phyloP scores from a whole-genome alignment of 768 basidiomycete species.

The Cystobasidiopsis lactophilus region DNA sequence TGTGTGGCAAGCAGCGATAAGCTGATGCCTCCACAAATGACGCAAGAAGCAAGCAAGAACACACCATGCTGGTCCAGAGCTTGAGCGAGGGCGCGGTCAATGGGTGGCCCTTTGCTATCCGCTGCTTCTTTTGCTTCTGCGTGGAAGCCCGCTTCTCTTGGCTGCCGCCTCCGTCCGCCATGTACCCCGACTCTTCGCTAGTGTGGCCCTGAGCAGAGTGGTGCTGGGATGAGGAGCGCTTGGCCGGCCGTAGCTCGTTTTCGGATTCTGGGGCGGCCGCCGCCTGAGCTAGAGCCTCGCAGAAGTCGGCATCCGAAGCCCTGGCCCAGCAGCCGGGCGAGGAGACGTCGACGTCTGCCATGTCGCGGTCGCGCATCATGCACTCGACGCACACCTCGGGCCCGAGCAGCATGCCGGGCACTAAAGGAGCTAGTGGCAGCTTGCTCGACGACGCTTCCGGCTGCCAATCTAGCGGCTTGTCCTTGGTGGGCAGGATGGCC shows the following conservation, averaged over 20 bases:
- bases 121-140: conserved; percentile 6
- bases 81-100: conserved; percentile 25
- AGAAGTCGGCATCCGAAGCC: conserved; percentile 57
- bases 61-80: conserved; percentile 32
- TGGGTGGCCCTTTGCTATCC: conserved; percentile 19
- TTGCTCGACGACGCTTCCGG: too few relatives aligned
- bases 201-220: background rate
- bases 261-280: conserved; percentile 32
- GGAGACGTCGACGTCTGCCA: conserved; percentile 81
- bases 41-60: conserved; percentile 15
- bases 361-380: conserved; percentile 94
- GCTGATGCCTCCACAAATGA: too few relatives aligned
- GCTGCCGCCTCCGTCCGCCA: conserved; percentile 5
- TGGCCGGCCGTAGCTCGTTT: conserved; percentile 13
- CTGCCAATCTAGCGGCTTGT: too few relatives aligned
- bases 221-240: background rate
- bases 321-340: conserved; percentile 76
- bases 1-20: conserved; percentile 22
- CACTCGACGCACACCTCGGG: conserved; percentile 91
- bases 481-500: too few relatives aligned
- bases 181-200: too few relatives aligned
- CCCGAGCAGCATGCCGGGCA: too few relatives aligned
- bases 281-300: conserved; percentile 54
- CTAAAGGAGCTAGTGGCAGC: too few relatives aligned
- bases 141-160: conserved; percentile 21